These are phyloP conservation scores for Oenanthe javanica DNA, from an alignment of 140 eudicot species.

Conservation along the genomic window DNA sequence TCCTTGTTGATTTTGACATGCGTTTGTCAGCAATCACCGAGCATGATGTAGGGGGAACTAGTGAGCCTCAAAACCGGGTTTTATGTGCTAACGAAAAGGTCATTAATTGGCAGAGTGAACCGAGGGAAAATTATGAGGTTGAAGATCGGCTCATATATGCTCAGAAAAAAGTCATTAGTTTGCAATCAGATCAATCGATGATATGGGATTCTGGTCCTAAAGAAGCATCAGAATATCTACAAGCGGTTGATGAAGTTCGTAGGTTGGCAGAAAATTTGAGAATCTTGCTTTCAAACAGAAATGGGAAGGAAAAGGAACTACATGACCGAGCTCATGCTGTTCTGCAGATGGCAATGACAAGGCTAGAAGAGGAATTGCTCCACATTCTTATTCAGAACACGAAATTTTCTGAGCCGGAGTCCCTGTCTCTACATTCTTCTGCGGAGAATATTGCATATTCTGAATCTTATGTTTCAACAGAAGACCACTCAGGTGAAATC, in stretches of 20 bases:
- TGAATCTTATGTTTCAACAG: slow-evolving; percentile 26
- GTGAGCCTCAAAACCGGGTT: slow-evolving; percentile 22
- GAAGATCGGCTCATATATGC: slow-evolving; percentile 26
- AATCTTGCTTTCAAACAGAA: slow-evolving; percentile 13
- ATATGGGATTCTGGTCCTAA: slow-evolving; percentile 35
- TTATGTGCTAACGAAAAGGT: slow-evolving; percentile 27
- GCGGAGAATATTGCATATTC: slow-evolving; percentile 15
- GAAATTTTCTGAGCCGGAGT: slow-evolving; percentile 16
- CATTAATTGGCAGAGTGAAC: slow-evolving; percentile 22
- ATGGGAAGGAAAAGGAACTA: slow-evolving; percentile 17
- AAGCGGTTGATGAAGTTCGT: slow-evolving; percentile 40
- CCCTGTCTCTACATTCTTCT: slow-evolving; percentile 8
- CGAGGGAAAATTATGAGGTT: slow-evolving; percentile 15
- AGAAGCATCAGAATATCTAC: slow-evolving; percentile 28
- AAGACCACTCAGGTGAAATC: slow-evolving; percentile 26
- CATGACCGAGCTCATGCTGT: slow-evolving; percentile 27
- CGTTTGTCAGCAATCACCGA: slow-evolving; percentile 26
- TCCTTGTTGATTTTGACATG: slow-evolving; percentile 28
- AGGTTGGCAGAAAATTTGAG: slow-evolving; percentile 16
- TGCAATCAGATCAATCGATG: slow-evolving; percentile 34
- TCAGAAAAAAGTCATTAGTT: slow-evolving; percentile 26
- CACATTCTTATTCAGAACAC: slow-evolving; percentile 28
- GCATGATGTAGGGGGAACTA: slow-evolving; percentile 9
- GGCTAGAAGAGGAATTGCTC: slow-evolving; percentile 37
- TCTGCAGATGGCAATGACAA: slow-evolving; percentile 39